Conservation (phyloP, 352 stramenopile species). For the Halophytophthora batemanensis region DNA sequence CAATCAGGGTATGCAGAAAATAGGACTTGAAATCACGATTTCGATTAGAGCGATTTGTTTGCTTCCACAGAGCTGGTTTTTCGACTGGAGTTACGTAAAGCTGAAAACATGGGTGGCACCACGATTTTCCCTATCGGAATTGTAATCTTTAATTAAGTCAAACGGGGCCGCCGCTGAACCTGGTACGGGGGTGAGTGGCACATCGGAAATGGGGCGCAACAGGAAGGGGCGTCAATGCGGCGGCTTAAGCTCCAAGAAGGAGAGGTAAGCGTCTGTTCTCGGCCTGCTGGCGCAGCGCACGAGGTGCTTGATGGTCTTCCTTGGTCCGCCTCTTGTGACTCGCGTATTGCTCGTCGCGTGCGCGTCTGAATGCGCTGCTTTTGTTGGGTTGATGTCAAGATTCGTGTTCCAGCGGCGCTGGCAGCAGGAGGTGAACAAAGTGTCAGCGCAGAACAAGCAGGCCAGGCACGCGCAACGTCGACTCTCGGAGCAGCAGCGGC, state of each 20-base stretch:
- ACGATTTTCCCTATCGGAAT: no score
- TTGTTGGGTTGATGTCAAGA: constrained; percentile 17
- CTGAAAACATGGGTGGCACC: no score
- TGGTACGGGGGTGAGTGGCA: no score
- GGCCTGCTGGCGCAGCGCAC: not conserved
- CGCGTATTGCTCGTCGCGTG: not conserved
- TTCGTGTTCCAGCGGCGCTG: constrained; percentile 61
- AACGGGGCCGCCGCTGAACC: no score
- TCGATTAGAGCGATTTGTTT: no score
- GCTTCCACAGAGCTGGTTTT: no score
- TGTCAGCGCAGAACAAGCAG: constrained; percentile 38
- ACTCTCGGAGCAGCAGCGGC: constrained; percentile 35
- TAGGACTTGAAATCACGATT: no score
- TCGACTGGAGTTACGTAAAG: no score
- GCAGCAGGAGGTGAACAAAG: constrained; percentile 59
- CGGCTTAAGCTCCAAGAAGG: constrained; percentile 69
- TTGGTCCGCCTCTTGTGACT: not conserved
- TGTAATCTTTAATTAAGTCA: no score
- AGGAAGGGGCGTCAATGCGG: constrained; percentile 70
- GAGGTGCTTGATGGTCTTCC: not conserved
- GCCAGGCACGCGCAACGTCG: constrained; percentile 47
- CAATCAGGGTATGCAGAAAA: no score
- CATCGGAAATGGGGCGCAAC: constrained; percentile 63
- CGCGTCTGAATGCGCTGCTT: not conserved
- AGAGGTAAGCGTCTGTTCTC: constrained; percentile 27